A percentile compares a stretch with the other conserved stretches of the same genome.
Conservation (phyloP, 306 rosid species). For the Psophocarpus tetragonolobus region DNA sequence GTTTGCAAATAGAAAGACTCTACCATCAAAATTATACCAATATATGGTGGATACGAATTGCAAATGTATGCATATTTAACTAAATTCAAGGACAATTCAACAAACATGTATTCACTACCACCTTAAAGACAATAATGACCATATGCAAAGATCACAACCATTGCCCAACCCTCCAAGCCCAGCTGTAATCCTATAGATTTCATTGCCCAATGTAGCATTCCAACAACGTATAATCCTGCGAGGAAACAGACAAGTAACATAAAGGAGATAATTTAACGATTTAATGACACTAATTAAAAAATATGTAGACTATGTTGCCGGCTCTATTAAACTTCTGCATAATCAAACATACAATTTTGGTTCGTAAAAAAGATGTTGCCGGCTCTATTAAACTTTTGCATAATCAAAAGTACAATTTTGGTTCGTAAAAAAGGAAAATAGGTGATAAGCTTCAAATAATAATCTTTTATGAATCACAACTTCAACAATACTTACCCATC, state of each 20-base stretch:
- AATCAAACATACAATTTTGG: neutral
- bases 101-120: conserved; percentile 30
- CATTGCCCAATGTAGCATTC: conserved; percentile 65
- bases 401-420: neutral
- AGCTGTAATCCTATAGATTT: conserved; percentile 82
- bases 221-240: conserved; percentile 80
- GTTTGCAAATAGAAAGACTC: conserved; percentile 16
- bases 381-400: neutral
- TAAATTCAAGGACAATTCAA: neutral
- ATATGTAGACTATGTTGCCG: neutral
- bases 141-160: conserved; percentile 74
- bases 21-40: conserved; percentile 22
- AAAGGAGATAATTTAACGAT: neutral
- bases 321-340: neutral
- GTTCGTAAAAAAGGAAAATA: neutral
- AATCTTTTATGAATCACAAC: neutral
- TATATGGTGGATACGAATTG: neutral
- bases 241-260: neutral
- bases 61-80: neutral
- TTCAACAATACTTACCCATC: conserved; percentile 70
- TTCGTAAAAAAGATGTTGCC: neutral
- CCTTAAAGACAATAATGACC: conserved; percentile 90
- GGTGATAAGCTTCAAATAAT: neutral
- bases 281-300: neutral
- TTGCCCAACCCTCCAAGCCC: conserved; percentile 84